These are phyloP conservation scores for Coniochaeta sp. DNA, from an alignment of 2,329 filamentous ascomycete genomes.

Conservation along the genomic window DNA sequence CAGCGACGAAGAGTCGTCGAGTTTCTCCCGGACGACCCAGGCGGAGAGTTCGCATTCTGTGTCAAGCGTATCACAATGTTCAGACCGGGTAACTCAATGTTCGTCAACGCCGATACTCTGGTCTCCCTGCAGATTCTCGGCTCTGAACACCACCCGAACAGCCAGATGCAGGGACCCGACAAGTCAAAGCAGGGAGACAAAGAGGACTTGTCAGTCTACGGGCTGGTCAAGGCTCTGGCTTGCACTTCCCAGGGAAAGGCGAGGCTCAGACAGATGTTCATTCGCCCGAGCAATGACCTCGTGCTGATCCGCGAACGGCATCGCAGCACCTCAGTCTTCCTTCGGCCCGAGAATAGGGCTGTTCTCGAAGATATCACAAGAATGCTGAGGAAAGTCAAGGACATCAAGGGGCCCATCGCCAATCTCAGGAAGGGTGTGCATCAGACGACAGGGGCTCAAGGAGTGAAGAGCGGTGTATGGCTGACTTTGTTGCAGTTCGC, in stretches of 20 bases:
- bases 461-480: slow-evolving; percentile 64
- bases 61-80: slow-evolving; percentile 68
- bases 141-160: slow-evolving; percentile 75
- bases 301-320: slow-evolving; percentile 64
- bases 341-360: slow-evolving; percentile 58
- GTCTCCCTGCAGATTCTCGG: slow-evolving; percentile 78
- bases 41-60: slow-evolving; percentile 45
- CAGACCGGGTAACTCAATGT: slow-evolving; percentile 58
- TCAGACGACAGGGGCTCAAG: slow-evolving; percentile 33
- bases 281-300: slow-evolving; percentile 67
- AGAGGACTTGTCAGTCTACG: slow-evolving; percentile 77
- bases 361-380: slow-evolving; percentile 47
- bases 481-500: slow-evolving; percentile 64
- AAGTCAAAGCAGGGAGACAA: slow-evolving; percentile 57
- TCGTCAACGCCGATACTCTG: slow-evolving; percentile 74
- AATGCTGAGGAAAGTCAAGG: slow-evolving; percentile 63
- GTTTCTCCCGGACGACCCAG: slow-evolving; percentile 52
- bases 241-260: slow-evolving; percentile 72
- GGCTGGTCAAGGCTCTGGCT: slow-evolving; percentile 68
- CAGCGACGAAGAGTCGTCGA: slow-evolving; percentile 58
- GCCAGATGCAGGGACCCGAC: slow-evolving; percentile 64
- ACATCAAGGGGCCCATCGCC: slow-evolving; percentile 61
- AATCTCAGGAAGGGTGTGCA: slow-evolving; percentile 75
- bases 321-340: slow-evolving; percentile 57
- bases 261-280: slow-evolving; percentile 69